phyloP scores from a whole-genome alignment of 441 rosid species.

The Adansonia grandidieri region DNA sequence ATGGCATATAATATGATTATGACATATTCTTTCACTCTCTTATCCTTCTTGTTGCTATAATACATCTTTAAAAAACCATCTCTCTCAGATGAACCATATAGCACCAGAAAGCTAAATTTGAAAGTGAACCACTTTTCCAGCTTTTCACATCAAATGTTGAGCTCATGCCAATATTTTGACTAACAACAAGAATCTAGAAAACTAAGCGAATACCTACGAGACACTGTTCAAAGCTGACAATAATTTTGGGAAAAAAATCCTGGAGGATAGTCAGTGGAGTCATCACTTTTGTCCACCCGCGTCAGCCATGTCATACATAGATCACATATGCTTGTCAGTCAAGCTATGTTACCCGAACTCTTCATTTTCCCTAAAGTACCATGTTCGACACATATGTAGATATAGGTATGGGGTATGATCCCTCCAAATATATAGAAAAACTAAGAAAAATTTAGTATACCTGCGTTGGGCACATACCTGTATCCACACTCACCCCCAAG shows the following conservation, averaged over 20 bases:
- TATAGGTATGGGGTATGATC: too few relatives aligned
- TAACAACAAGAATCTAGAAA: neutral
- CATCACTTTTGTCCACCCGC: neutral
- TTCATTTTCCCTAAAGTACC: too few relatives aligned
- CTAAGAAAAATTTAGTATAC: too few relatives aligned
- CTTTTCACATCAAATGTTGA: neutral
- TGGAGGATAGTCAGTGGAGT: neutral
- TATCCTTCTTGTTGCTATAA: neutral
- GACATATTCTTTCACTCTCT: neutral
- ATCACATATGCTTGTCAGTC: neutral
- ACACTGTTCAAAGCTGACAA: neutral
- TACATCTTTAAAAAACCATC: neutral
- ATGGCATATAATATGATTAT: slow-evolving; percentile 1
- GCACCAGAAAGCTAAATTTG: neutral
- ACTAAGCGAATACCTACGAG: neutral
- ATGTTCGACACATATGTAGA: too few relatives aligned
- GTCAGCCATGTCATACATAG: neutral
- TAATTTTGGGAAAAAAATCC: neutral
- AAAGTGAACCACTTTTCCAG: neutral
- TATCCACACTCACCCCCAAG: too few relatives aligned
- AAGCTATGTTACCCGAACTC: too few relatives aligned
- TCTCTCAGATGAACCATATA: neutral
- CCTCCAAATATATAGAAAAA: too few relatives aligned
- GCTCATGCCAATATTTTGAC: neutral
- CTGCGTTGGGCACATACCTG: too few relatives aligned